Evolutionary conservation across 257 asterid genomes (phyloP).

Genomic region (Fraxinus anomala): DNA sequence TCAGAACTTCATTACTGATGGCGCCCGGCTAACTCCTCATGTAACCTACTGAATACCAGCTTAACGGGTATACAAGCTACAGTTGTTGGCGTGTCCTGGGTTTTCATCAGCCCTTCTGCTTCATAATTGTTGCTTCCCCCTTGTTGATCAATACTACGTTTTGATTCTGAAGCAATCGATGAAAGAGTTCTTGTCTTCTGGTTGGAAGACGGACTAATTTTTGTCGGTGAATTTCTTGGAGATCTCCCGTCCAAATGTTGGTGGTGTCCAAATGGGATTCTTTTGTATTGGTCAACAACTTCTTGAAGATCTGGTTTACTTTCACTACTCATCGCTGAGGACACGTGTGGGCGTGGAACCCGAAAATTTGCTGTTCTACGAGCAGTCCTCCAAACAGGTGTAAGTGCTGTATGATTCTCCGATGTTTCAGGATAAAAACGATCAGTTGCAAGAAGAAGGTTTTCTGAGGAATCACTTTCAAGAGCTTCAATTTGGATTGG

Average conservation of each 20-base stretch:
- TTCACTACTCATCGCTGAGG: conserved; percentile 40
- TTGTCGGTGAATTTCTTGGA: conserved; percentile 55
- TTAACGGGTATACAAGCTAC: conserved; percentile 93
- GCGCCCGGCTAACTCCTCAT: conserved; percentile 77
- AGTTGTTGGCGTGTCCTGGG: conserved; percentile 44
- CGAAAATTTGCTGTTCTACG: conserved; percentile 88
- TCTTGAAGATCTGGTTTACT: conserved; percentile 35
- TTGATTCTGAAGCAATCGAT: conserved; percentile 59
- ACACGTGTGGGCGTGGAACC: conserved; percentile 70
- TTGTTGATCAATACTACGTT: conserved; percentile 38
- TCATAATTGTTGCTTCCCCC: conserved; percentile 31
- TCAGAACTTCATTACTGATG: conserved; percentile 44
- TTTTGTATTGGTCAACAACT: conserved; percentile 30
- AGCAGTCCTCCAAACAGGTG: conserved; percentile 89
- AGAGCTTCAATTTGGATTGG: conserved; percentile 82
- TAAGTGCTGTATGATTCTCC: conserved; percentile 54
- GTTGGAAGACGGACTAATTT: conserved; percentile 47
- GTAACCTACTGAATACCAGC: conserved; percentile 88
- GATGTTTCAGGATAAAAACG: conserved; percentile 46
- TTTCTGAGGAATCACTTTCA: conserved; percentile 58
- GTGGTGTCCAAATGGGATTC: conserved; percentile 30
- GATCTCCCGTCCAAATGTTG: conserved; percentile 39
- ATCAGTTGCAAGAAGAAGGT: conserved; percentile 42
- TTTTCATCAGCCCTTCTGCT: conserved; percentile 55
- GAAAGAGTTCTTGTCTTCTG: conserved; percentile 82